A percentile compares a stretch with the other conserved stretches of the same genome.
Conservation (phyloP, 1,284 basidiomycete genomes). For the Ceratobasidium sp. region DNA sequence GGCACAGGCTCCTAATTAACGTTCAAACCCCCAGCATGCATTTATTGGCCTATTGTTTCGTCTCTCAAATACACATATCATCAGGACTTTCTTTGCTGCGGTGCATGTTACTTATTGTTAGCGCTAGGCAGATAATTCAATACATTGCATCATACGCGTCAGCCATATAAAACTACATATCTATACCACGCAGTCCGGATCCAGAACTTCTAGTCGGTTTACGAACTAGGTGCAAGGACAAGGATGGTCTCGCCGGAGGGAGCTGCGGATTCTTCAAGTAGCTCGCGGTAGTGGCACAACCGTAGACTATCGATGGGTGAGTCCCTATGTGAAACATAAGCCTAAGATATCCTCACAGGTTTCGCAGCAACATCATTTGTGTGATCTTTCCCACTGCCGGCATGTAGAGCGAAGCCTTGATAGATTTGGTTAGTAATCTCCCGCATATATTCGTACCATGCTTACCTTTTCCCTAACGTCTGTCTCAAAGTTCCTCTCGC, state of each 20-base stretch:
- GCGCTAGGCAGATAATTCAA: conserved; percentile 36
- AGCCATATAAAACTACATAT: background rate
- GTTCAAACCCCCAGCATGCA: background rate
- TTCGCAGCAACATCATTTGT: conserved; percentile 95
- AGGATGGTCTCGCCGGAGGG: background rate
- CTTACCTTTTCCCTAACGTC: conserved; percentile 91
- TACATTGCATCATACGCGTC: conserved; percentile 23
- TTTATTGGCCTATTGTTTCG: background rate
- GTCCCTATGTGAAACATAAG: background rate
- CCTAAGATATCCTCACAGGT: conserved; percentile 72
- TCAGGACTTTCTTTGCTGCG: conserved; percentile 22
- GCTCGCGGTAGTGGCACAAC: conserved; percentile 48
- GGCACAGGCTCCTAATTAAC: conserved; percentile 27
- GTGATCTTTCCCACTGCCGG: conserved; percentile 97
- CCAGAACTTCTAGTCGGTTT: background rate
- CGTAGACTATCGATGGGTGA: conserved; percentile 37
- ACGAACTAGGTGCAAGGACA: background rate
- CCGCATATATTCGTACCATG: conserved; percentile 23
- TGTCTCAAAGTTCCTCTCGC: conserved; percentile 97
- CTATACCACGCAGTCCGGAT: too few relatives aligned
- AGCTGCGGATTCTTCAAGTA: conserved; percentile 27
- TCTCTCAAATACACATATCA: conserved; percentile 24
- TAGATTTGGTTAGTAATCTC: conserved; percentile 45
- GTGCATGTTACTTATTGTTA: conserved; percentile 25
- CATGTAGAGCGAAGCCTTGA: conserved; percentile 89